Conservation (phyloP, 2,329 filamentous ascomycete genomes). For the Monilinia fructigena region DNA sequence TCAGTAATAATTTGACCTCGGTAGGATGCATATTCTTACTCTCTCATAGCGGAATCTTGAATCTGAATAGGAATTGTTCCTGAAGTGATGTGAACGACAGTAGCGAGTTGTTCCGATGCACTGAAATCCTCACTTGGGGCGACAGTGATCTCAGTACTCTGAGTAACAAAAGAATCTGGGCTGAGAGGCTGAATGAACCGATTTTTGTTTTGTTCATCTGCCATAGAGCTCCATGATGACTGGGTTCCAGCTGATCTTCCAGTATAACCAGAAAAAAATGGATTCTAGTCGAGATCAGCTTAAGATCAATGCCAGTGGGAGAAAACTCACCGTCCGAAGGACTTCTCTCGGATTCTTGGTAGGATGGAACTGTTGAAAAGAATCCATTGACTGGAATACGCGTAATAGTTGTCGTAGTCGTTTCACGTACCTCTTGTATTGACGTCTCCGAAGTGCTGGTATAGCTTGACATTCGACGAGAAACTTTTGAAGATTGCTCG, state of each 20-base stretch:
- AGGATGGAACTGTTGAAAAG: slow-evolving; percentile 22
- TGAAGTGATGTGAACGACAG: slow-evolving; percentile 42
- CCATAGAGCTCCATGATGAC: slow-evolving; percentile 40
- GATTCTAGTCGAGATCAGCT: slow-evolving; percentile 44
- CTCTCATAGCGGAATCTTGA: slow-evolving; percentile 25
- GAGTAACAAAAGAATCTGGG: slow-evolving; percentile 46
- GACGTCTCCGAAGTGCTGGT: slow-evolving; percentile 27
- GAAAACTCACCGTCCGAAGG: slow-evolving; percentile 32
- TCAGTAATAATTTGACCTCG: slow-evolving; percentile 10
- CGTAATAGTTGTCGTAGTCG: slow-evolving; percentile 22
- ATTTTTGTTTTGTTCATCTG: slow-evolving; percentile 36
- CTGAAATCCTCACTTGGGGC: slow-evolving; percentile 41
- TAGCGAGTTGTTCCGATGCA: slow-evolving; percentile 39
- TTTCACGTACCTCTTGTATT: slow-evolving; percentile 22
- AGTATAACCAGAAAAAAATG: slow-evolving; percentile 48
- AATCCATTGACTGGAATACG: slow-evolving; percentile 24
- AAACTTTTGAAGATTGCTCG: slow-evolving; percentile 24
- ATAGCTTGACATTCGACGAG: slow-evolving; percentile 29
- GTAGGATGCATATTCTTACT: slow-evolving; percentile 19
- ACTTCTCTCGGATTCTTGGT: slow-evolving; percentile 24
- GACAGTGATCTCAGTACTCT: slow-evolving; percentile 44
- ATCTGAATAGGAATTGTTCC: slow-evolving; percentile 30
- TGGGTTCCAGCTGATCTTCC: slow-evolving; percentile 41
- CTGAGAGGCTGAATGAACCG: slow-evolving; percentile 44
- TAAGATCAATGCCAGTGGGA: not conserved